A percentile compares a stretch with the other conserved stretches of the same genome.
These are phyloP conservation scores for Astrocystis sublimbata DNA, from an alignment of 495 filamentous ascomycete genomes.

Conservation along the genomic window DNA sequence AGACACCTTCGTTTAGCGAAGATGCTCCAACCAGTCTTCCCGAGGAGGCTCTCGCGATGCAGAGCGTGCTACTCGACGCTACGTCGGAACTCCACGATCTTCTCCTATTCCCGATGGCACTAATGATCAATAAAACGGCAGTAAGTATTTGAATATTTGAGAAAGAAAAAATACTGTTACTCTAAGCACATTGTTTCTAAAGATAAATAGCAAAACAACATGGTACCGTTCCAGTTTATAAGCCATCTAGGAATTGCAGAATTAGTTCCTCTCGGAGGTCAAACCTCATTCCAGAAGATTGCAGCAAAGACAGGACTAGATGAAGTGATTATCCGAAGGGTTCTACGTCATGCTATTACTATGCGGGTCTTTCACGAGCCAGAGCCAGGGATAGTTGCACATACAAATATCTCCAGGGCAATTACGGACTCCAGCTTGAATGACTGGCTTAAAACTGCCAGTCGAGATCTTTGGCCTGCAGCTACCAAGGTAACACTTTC, in stretches of 20 bases:
- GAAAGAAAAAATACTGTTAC: too few species aligned
- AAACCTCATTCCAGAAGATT: slow-evolving; percentile 34
- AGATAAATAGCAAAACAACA: slow-evolving; percentile 21
- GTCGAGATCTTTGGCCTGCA: slow-evolving; percentile 23
- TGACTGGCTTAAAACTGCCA: slow-evolving; percentile 37
- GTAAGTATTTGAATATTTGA: too few species aligned
- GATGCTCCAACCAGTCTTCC: slow-evolving; percentile 3
- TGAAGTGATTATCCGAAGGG: slow-evolving; percentile 31
- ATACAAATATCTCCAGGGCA: slow-evolving; percentile 35
- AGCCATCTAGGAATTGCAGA: slow-evolving; percentile 36
- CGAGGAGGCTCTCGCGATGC: not conserved
- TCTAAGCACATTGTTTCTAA: not conserved
- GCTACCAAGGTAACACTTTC: slow-evolving; percentile 8
- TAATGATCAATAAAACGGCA: slow-evolving; percentile 3
- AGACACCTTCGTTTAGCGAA: slow-evolving; percentile 10
- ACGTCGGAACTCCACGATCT: slow-evolving; percentile 14
- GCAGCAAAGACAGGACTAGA: slow-evolving; percentile 23
- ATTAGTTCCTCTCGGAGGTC: slow-evolving; percentile 33
- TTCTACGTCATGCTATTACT: slow-evolving; percentile 50
- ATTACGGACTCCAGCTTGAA: slow-evolving; percentile 29
- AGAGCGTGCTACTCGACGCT: slow-evolving; percentile 9
- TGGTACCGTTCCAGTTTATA: slow-evolving; percentile 36
- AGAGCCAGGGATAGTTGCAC: slow-evolving; percentile 17
- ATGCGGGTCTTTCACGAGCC: slow-evolving; percentile 50
- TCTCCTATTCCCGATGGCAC: slow-evolving; percentile 10